phyloP scores from a whole-genome alignment of 1,284 basidiomycete genomes.

The Porogramme epimiltina region DNA sequence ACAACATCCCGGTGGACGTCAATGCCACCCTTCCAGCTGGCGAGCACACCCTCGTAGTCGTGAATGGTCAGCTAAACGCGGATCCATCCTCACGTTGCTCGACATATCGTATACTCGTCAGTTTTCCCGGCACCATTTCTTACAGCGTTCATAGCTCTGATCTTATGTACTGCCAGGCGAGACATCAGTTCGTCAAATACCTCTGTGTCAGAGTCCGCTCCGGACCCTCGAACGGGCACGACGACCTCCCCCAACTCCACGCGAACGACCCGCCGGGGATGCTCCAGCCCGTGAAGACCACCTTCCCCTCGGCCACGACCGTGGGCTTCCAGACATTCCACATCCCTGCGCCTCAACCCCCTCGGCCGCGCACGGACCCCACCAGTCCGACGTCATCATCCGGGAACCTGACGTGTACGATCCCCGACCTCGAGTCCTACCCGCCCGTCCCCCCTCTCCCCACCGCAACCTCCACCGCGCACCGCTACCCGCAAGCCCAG shows the following conservation, averaged over 20 bases:
- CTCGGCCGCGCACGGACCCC: slow-evolving; percentile 1
- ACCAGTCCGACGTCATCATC: slow-evolving; percentile 19
- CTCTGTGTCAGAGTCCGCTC: background rate
- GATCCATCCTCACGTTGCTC: slow-evolving; percentile 19
- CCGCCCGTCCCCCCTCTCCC: background rate
- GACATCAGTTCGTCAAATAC: slow-evolving; percentile 1
- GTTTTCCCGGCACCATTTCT: slow-evolving; percentile 2
- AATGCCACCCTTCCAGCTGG: slow-evolving; percentile 27
- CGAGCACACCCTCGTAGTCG: slow-evolving; percentile 19
- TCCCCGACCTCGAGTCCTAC: slow-evolving; percentile 12
- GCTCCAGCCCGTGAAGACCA: background rate
- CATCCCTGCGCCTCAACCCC: slow-evolving; percentile 3
- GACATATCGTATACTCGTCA: slow-evolving; percentile 27
- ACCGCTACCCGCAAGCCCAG: background rate
- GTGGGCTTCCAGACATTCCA: slow-evolving; percentile 12
- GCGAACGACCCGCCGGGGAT: background rate
- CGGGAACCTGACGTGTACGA: slow-evolving; percentile 16
- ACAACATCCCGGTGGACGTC: slow-evolving; percentile 36
- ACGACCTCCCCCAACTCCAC: background rate
- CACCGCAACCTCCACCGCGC: background rate
- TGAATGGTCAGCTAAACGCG: slow-evolving; percentile 15
- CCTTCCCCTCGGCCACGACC: slow-evolving; percentile 4
- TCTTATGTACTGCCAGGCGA: slow-evolving; percentile 7
- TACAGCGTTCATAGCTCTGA: background rate
- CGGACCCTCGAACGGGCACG: slow-evolving; percentile 3